A percentile compares a stretch with the other conserved stretches of the same genome.
Conservation (phyloP, 148 eudicot species). For the Drosera capensis region DNA sequence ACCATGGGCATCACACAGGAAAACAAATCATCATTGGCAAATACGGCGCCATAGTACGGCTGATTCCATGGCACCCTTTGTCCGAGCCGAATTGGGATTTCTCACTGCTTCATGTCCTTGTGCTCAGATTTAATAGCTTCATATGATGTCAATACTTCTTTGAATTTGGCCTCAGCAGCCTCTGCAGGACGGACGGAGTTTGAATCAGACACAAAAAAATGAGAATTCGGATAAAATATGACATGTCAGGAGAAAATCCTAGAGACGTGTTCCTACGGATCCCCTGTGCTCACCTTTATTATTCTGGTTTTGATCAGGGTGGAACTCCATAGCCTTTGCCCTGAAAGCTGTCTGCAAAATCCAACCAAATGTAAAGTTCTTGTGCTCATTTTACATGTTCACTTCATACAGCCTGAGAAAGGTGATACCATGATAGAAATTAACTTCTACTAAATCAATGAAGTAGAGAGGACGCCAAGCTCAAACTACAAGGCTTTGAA, state of each 20-base stretch:
- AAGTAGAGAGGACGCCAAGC: too few relatives aligned
- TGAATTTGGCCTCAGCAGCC: conserved; percentile 82
- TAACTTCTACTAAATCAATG: too few relatives aligned
- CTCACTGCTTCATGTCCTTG: conserved; percentile 26
- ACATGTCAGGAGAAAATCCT: background rate
- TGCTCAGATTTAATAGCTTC: conserved; percentile 86
- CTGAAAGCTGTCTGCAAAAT: conserved; percentile 71
- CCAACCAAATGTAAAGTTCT: conserved; percentile 1
- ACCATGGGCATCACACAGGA: too few relatives aligned
- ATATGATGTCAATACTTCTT: conserved; percentile 74
- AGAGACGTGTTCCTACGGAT: background rate
- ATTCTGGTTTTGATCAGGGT: conserved; percentile 93
- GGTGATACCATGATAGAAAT: too few relatives aligned
- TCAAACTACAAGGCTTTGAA: too few relatives aligned
- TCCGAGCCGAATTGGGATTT: background rate
- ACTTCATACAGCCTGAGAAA: too few relatives aligned
- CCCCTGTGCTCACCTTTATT: conserved; percentile 42
- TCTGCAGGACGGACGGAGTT: conserved; percentile 29
- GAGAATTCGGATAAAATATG: conserved; percentile 4
- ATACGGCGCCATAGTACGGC: background rate
- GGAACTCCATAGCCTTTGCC: conserved; percentile 83
- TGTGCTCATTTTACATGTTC: too few relatives aligned
- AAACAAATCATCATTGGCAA: too few relatives aligned
- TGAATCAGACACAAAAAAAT: background rate
- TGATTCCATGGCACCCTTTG: background rate